phyloP scores from a whole-genome alignment of 2,329 filamentous ascomycete species.

The Lojkania enalia region DNA sequence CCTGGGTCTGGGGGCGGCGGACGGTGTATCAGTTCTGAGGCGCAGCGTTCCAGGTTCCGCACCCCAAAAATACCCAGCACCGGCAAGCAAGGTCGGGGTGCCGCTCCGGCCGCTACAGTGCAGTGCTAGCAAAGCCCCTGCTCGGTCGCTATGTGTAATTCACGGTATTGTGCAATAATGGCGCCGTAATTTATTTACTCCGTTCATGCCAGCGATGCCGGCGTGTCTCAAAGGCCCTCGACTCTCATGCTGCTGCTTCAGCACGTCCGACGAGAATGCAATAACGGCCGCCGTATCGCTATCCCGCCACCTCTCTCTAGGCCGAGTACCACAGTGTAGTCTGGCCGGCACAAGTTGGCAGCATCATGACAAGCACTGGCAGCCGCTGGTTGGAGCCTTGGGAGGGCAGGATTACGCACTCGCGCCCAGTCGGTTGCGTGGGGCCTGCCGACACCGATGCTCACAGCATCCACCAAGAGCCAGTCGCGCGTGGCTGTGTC shows the following conservation, averaged over 20 bases:
- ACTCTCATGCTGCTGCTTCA: too few species aligned
- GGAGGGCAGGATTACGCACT: constrained; percentile 8
- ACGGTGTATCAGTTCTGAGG: constrained; percentile 28
- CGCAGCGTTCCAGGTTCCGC: constrained; percentile 4
- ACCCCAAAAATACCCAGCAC: constrained; percentile 9
- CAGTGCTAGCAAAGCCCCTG: too few species aligned
- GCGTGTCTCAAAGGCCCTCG: too few species aligned
- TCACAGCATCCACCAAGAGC: neutral
- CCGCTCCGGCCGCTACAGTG: too few species aligned
- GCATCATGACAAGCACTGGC: constrained; percentile 2
- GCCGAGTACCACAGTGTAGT: neutral
- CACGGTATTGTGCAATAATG: too few species aligned
- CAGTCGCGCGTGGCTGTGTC: constrained; percentile 8
- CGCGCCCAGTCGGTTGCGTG: neutral
- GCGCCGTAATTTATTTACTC: too few species aligned
- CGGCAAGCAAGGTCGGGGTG: too few species aligned
- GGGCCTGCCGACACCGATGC: constrained; percentile 6
- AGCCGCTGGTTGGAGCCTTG: neutral
- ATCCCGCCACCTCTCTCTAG: neutral
- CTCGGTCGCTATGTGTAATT: too few species aligned
- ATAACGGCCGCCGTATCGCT: too few species aligned
- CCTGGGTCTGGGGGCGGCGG: too few species aligned
- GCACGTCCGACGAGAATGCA: too few species aligned
- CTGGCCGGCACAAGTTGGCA: neutral
- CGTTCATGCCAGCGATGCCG: too few species aligned